Evolutionary conservation across 2,329 filamentous ascomycete genomes (phyloP), one percentile per base, ranked within the genome.

Genomic region (Scopulariopsis brevicaulis): DNA sequence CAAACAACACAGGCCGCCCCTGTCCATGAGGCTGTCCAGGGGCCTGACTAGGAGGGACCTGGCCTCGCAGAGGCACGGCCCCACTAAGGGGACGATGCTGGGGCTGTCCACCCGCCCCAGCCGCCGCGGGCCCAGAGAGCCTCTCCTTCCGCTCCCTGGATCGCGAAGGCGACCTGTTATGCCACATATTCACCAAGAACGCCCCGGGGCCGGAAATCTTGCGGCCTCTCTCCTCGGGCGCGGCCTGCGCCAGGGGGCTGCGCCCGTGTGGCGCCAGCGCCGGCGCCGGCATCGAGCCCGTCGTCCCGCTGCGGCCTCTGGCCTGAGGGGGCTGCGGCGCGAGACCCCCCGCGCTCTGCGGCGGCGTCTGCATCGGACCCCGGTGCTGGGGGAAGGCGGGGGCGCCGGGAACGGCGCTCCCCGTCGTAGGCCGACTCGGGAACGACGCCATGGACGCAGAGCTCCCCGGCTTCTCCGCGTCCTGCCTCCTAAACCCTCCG

Each of bases 151-250:
- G 56, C 18, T 65, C 65, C 37, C 59, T 55, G 2, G 58, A 59
- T 56, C 60, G 64, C 14, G 63, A 64, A 3, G 64, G 59, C 4
- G 62, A 60, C 20, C 63, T 56, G 54, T 60, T 61, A 15, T 61
- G 59, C 53, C 66, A 63, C 2, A 66, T 59, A 18, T 62, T 63
- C 6, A 63, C 62, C 43, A 67, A 53, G 50, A 66, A 62, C 6
- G 59, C 62, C 3, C 64, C 60, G 2, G 61, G 60, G 5, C 65
- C 64, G 6, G 60, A 59, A 51, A 64, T 62, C 1, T 65, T 60
- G 14, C 65, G 61, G 22, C 64, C 63, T 2, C 65, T 60, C 14
- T 63, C 64, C 32, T 66, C 65, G 4, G 4, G 24, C 15, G 18
- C 28, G 3, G 14, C 35, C 40, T 60, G 57, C 2, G 54, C 28